phyloP scores from a whole-genome alignment of 208 protist species.

The Herpetomonas muscarum region DNA sequence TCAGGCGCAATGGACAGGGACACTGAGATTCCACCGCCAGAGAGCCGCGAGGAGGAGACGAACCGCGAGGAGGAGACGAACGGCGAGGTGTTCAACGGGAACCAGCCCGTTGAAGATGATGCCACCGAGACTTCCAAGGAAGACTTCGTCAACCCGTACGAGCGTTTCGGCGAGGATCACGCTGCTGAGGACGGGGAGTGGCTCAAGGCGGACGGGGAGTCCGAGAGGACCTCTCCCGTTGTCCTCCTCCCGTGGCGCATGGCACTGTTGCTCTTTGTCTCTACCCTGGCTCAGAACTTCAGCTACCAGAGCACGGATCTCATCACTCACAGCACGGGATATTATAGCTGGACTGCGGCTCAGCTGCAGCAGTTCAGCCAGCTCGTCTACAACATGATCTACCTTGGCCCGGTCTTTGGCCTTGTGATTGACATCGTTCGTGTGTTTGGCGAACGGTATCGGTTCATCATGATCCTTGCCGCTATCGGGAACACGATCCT shows the following conservation, averaged over 20 bases:
- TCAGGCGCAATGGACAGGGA: no score
- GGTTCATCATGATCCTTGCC: slow-evolving; percentile 23
- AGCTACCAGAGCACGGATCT: slow-evolving; percentile 9
- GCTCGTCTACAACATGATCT: slow-evolving; percentile 19
- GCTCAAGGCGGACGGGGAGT: no score
- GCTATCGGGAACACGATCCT: slow-evolving; percentile 18
- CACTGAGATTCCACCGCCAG: no score
- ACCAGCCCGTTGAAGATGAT: no score
- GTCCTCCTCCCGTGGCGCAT: slow-evolving; percentile 28
- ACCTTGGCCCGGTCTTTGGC: slow-evolving; percentile 31
- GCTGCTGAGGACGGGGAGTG: no score
- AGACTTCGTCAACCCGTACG: no score
- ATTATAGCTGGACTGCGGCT: slow-evolving; percentile 5
- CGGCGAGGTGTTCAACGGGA: no score
- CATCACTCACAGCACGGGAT: slow-evolving; percentile 4
- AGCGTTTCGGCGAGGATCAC: no score
- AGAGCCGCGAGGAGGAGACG: no score
- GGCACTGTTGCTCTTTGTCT: slow-evolving; percentile 24
- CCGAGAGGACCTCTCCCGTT: no score
- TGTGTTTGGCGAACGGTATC: slow-evolving; percentile 24
- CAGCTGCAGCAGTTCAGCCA: slow-evolving; percentile 17
- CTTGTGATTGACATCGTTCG: slow-evolving; percentile 23
- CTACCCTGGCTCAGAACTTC: slow-evolving; percentile 31
- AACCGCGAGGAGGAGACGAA: no score
- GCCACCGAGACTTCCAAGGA: no score